Conservation (phyloP, 2,329 filamentous ascomycete species). For the Lomentospora prolificans region DNA sequence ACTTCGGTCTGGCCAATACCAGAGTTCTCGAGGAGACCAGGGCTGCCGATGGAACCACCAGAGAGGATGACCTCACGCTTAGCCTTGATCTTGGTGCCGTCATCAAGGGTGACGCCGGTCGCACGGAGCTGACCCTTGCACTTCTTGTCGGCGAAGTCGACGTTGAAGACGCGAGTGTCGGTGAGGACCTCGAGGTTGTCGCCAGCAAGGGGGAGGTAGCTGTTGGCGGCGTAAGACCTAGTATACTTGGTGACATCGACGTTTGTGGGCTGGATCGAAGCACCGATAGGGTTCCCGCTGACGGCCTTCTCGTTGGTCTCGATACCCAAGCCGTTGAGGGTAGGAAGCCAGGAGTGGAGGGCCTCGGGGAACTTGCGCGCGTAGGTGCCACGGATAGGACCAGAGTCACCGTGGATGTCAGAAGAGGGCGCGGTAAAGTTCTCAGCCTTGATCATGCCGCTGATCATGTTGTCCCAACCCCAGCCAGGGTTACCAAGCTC, state of each 20-base stretch:
- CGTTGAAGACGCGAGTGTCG: conserved; percentile 17
- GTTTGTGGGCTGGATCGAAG: conserved; percentile 38
- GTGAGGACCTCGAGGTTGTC: conserved; percentile 30
- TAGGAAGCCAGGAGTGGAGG: conserved; percentile 31
- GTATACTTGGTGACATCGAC: conserved; percentile 31
- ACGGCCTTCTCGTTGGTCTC: conserved; percentile 32
- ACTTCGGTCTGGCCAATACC: conserved; percentile 24
- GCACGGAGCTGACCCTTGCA: conserved; percentile 13
- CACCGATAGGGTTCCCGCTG: conserved; percentile 38
- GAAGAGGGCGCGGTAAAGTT: conserved; percentile 16
- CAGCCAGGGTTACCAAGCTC: conserved; percentile 25
- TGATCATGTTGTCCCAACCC: conserved; percentile 26
- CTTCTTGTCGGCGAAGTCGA: conserved; percentile 13
- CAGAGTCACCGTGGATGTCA: conserved; percentile 13
- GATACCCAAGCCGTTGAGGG: conserved; percentile 33
- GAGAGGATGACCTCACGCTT: conserved; percentile 21
- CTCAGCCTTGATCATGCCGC: conserved; percentile 20
- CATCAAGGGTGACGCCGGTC: conserved; percentile 24
- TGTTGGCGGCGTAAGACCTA: conserved; percentile 35
- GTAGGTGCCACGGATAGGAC: conserved; percentile 19
- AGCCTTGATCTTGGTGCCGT: conserved; percentile 29
- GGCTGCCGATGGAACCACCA: conserved; percentile 11
- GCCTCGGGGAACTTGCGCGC: conserved; percentile 33
- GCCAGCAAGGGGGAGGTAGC: conserved; percentile 29
- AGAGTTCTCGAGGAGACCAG: conserved; percentile 21